Conservation (phyloP, 257 asterid genomes). For the Cruciata laevipes region DNA sequence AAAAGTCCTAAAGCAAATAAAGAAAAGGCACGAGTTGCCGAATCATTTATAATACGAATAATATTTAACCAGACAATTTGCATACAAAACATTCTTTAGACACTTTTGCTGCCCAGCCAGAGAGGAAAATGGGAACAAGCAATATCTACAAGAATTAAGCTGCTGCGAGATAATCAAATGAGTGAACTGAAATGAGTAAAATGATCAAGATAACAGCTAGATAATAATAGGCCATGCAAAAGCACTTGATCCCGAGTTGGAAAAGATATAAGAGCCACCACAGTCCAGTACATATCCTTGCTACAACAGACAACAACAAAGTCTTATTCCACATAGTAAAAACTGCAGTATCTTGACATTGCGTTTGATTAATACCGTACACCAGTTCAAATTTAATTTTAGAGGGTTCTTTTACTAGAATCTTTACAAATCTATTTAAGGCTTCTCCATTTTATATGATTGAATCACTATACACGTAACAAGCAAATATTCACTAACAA, state of each 20-base stretch:
- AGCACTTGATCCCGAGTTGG: background rate
- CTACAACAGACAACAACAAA: background rate
- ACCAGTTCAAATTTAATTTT: background rate
- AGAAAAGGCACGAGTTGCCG: slow-evolving; percentile 8
- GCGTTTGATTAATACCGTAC: background rate
- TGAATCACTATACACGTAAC: background rate
- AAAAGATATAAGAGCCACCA: background rate
- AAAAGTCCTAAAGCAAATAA: slow-evolving; percentile 66
- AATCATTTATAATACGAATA: background rate
- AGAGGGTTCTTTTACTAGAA: background rate
- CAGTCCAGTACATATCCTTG: background rate
- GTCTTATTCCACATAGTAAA: background rate
- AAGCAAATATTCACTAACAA: background rate
- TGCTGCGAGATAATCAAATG: too few relatives aligned
- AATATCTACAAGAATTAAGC: too few relatives aligned
- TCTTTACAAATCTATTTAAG: background rate
- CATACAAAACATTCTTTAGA: background rate
- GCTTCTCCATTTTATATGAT: background rate
- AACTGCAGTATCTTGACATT: background rate
- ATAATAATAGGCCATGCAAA: background rate
- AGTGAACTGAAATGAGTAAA: too few relatives aligned
- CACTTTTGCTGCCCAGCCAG: background rate
- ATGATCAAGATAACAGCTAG: background rate
- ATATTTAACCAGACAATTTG: background rate
- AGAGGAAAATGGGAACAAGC: background rate